Base-by-base conservation (phyloP, 768 basidiomycete genomes). In the Ramaria sp. region DNA sequence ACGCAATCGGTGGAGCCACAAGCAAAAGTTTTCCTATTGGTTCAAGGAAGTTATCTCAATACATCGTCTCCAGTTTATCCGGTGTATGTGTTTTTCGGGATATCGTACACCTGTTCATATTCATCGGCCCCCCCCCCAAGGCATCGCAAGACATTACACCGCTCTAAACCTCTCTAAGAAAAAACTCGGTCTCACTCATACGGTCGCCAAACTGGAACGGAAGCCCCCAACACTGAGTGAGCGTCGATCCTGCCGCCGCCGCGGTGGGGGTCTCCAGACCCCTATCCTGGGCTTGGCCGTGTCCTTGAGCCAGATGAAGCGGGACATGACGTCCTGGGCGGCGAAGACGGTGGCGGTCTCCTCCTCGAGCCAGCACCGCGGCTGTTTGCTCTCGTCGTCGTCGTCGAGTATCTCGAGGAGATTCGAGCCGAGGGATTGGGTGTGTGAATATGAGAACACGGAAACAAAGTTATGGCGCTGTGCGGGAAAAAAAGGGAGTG, bases 391-490 rank as follows among this genome's bases (percentile, higher is more conserved):
- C 16, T 27, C 15, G 32, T 48, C 43, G 36, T 44, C 52, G 16
- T 20, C 4, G 28, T 32, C 25, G 13, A 34, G 53, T n/a, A 55
- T 28, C n/a, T 50, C 48, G 44, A 43, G 32, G n/a, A 47, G 42
- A 55, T 55, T 48, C 34, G 41, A 39, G 27, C 28, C 18, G 18
- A 55, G n/a, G 9, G 44, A 47, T 25, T 30, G 34, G 9, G 53
- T 55, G 28, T 43, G 27, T 3, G 45, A 36, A 22, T 45, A 55
- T 25, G 53, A 48, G 53, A 55, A 55, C 6, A 55, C 16, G 15
- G 53, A 55, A 15, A 55, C 44, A 42, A 55, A 55, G 22, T 44
- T 37, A 55, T 55, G 53, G n/a, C 42, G 53, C 51, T 52, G 42
- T 13, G 24, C 20, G 8, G 25, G 34, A 34, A 18, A 2, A 20